Evolutionary conservation across 108 stramenopile genomes (phyloP).

Genomic region (Aureococcus anophagefferens): DNA sequence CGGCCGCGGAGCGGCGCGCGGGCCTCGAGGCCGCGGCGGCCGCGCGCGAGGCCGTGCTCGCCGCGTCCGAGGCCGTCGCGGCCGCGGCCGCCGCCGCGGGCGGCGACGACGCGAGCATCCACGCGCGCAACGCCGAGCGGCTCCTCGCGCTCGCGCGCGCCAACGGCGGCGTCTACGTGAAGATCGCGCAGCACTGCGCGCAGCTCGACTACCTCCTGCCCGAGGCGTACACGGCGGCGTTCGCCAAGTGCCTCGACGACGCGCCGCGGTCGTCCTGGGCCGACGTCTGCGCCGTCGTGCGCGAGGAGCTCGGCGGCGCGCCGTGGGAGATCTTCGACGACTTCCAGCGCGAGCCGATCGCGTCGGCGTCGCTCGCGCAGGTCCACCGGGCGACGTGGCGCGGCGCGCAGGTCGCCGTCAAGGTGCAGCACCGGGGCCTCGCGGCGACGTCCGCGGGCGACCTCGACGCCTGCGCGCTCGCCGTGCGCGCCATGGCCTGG

Average conservation of each 20-base stretch:
- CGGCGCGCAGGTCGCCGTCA: slow-evolving; percentile 68
- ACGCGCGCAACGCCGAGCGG: slow-evolving; percentile 24
- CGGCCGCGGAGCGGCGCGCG: not conserved
- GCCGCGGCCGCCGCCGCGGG: not conserved
- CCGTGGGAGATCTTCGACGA: slow-evolving; percentile 66
- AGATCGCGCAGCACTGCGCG: slow-evolving; percentile 34
- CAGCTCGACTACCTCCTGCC: slow-evolving; percentile 83
- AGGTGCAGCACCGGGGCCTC: slow-evolving; percentile 82
- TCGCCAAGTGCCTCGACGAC: slow-evolving; percentile 67
- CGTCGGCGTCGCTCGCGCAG: slow-evolving; percentile 83
- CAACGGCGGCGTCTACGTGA: slow-evolving; percentile 76
- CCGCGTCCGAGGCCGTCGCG: not conserved
- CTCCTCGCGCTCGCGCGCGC: slow-evolving; percentile 62
- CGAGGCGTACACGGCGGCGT: slow-evolving; percentile 59
- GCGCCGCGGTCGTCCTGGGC: slow-evolving; percentile 48
- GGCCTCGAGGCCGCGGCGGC: not conserved
- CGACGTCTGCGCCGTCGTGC: slow-evolving; percentile 49
- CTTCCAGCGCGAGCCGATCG: slow-evolving; percentile 71
- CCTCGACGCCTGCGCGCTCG: slow-evolving; percentile 57
- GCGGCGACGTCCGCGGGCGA: slow-evolving; percentile 72
- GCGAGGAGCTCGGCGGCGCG: slow-evolving; percentile 60
- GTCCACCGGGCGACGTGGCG: slow-evolving; percentile 67
- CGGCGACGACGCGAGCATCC: not conserved
- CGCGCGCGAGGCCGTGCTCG: not conserved
- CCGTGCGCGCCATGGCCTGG: slow-evolving; percentile 55